phyloP scores from a whole-genome alignment of 371 early-diverging fungal species.

The Lichtheimia hyalospora region DNA sequence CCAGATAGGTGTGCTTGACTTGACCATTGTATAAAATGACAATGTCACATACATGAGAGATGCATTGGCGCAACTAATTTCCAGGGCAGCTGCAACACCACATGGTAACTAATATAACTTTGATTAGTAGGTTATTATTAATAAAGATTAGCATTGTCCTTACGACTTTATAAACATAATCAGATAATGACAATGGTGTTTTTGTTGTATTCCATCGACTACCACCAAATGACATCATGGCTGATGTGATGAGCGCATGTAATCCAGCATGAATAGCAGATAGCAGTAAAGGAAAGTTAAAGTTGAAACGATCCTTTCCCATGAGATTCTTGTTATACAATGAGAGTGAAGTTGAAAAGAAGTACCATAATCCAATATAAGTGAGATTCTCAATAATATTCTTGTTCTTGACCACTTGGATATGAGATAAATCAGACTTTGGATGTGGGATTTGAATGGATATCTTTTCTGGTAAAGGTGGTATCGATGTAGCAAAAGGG shows the following conservation, averaged over 20 bases:
- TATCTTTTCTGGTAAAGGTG: slow-evolving; percentile 23
- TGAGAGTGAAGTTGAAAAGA: slow-evolving; percentile 74
- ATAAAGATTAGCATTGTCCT: neutral
- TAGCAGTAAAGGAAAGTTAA: slow-evolving; percentile 79
- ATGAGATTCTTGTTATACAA: slow-evolving; percentile 84
- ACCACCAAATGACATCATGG: slow-evolving; percentile 49
- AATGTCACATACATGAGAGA: slow-evolving; percentile 82
- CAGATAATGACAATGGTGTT: slow-evolving; percentile 28
- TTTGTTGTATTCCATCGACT: slow-evolving; percentile 33
- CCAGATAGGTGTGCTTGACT: slow-evolving; percentile 86
- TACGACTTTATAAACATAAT: slow-evolving; percentile 56
- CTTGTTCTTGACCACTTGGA: slow-evolving; percentile 14
- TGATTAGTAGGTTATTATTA: too few species aligned
- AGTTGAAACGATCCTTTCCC: slow-evolving; percentile 73
- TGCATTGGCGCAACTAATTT: slow-evolving; percentile 88
- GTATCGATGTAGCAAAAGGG: slow-evolving; percentile 17
- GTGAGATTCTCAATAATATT: slow-evolving; percentile 31
- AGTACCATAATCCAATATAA: slow-evolving; percentile 60
- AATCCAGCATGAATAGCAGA: slow-evolving; percentile 69
- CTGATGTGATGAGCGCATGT: slow-evolving; percentile 58
- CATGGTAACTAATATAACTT: slow-evolving; percentile 66
- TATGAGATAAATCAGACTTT: slow-evolving; percentile 12
- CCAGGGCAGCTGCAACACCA: slow-evolving; percentile 85
- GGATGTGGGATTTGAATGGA: slow-evolving; percentile 24
- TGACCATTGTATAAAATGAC: slow-evolving; percentile 96